These are phyloP conservation scores for Stereum hirsutum DNA, from an alignment of 1,284 basidiomycete species.

Conservation along the genomic window DNA sequence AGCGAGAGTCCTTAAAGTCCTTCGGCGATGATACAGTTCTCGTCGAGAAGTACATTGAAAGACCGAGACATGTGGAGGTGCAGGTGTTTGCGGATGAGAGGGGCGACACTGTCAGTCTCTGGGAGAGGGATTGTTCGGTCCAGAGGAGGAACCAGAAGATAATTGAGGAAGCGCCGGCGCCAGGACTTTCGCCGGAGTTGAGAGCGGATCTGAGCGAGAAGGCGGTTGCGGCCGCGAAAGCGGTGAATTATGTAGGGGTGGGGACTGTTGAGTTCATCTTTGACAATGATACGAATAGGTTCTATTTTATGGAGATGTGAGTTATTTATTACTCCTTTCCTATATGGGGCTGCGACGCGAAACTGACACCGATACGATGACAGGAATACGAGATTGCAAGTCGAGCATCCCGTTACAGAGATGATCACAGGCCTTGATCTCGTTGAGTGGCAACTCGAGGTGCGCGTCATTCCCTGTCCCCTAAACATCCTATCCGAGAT, in stretches of 20 bases:
- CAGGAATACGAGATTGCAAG: slow-evolving; percentile 90
- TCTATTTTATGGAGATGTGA: slow-evolving; percentile 93
- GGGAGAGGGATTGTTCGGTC: slow-evolving; percentile 93
- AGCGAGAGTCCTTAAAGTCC: slow-evolving; percentile 79
- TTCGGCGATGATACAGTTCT: slow-evolving; percentile 85
- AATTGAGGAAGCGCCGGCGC: slow-evolving; percentile 92
- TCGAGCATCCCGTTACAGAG: slow-evolving; percentile 93
- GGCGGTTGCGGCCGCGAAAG: slow-evolving; percentile 85
- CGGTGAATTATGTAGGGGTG: slow-evolving; percentile 85
- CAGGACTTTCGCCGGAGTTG: slow-evolving; percentile 69
- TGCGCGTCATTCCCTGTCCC: slow-evolving; percentile 15
- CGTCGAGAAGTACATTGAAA: slow-evolving; percentile 80
- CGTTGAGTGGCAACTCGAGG: slow-evolving; percentile 91
- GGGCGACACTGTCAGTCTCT: slow-evolving; percentile 78
- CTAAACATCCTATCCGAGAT: neutral
- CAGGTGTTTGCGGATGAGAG: slow-evolving; percentile 81
- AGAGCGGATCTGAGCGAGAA: slow-evolving; percentile 78
- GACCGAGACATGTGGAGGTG: slow-evolving; percentile 83
- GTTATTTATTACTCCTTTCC: slow-evolving; percentile 16
- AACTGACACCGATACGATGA: neutral
- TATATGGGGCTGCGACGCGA: neutral
- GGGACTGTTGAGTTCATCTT: slow-evolving; percentile 94
- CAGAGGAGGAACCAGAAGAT: slow-evolving; percentile 94
- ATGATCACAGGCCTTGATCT: slow-evolving; percentile 92
- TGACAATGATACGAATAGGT: slow-evolving; percentile 76